Evolutionary conservation across 73 alveolate species (phyloP).

Genomic region (Effrenium voratum): DNA sequence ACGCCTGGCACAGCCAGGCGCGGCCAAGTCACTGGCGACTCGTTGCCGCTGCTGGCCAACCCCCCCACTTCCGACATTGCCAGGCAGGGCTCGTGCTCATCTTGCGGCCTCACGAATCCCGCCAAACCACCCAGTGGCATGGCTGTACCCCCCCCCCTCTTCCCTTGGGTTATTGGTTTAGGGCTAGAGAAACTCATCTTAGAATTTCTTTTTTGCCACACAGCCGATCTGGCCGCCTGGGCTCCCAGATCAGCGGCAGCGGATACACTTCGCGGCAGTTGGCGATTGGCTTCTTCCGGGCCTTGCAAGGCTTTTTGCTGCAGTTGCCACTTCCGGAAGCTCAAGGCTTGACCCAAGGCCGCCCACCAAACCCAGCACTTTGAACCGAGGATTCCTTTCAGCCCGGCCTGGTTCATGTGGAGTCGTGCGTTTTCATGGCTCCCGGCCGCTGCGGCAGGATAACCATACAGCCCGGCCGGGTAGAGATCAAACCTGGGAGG

Average conservation of each 20-base stretch:
- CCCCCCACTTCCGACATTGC: conserved; percentile 74
- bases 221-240: no score
- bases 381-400: no score
- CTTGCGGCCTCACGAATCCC: not conserved
- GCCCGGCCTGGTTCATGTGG: conserved; percentile 16
- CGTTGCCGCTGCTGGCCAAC: conserved; percentile 41
- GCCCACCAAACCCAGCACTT: no score
- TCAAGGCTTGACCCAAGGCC: no score
- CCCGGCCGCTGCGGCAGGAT: conserved; percentile 72
- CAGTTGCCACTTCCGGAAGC: no score
- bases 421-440: conserved; percentile 67
- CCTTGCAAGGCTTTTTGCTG: no score
- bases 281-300: not conserved
- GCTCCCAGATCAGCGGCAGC: conserved; percentile 44
- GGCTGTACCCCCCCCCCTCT: not conserved
- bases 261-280: conserved; percentile 12
- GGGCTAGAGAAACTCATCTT: no score
- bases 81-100: conserved; percentile 39
- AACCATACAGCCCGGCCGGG: conserved; percentile 79
- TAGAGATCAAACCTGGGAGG: conserved; percentile 47
- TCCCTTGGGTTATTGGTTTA: not conserved
- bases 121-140: not conserved
- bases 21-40: conserved; percentile 29
- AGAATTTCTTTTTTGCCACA: no score
- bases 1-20: no score